phyloP scores from a whole-genome alignment of 1,139 yeast genomes.

The Sugiyamaella neomexicana region DNA sequence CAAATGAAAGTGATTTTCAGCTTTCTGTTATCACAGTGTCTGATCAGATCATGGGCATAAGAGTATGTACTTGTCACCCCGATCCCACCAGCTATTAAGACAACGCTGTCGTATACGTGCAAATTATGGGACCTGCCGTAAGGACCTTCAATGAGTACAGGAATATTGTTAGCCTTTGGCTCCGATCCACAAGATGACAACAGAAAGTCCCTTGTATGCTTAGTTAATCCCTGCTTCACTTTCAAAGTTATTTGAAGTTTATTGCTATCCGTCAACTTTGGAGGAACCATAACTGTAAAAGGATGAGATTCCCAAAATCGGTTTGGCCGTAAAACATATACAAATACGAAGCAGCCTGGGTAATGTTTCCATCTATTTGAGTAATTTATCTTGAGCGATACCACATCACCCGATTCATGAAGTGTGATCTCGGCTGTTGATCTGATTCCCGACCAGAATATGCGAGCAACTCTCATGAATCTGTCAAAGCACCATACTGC shows the following conservation, averaged over 20 bases:
- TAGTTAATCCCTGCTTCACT: slow-evolving; percentile 34
- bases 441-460: slow-evolving; percentile 46
- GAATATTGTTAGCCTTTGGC: slow-evolving; percentile 19
- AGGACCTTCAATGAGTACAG: slow-evolving; percentile 55
- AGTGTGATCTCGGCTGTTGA: slow-evolving; percentile 43
- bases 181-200: slow-evolving; percentile 2
- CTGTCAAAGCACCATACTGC: slow-evolving; percentile 47
- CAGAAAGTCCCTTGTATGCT: slow-evolving; percentile 29
- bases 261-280: slow-evolving; percentile 22
- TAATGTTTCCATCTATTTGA: slow-evolving; percentile 44
- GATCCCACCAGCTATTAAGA: slow-evolving; percentile 63
- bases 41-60: slow-evolving; percentile 38
- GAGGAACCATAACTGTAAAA: slow-evolving; percentile 51
- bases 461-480: slow-evolving; percentile 39
- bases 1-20: slow-evolving; percentile 27
- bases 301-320: slow-evolving; percentile 66
- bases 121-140: slow-evolving; percentile 54
- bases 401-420: slow-evolving; percentile 31
- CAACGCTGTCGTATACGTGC: slow-evolving; percentile 51
- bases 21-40: slow-evolving; percentile 25
- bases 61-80: slow-evolving; percentile 54
- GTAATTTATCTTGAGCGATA: slow-evolving; percentile 33
- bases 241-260: slow-evolving; percentile 38
- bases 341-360: slow-evolving; percentile 62
- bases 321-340: slow-evolving; percentile 48